These are phyloP conservation scores for Clarireedia monteithiana DNA, from an alignment of 2,329 filamentous ascomycete genomes.

Conservation along the genomic window DNA sequence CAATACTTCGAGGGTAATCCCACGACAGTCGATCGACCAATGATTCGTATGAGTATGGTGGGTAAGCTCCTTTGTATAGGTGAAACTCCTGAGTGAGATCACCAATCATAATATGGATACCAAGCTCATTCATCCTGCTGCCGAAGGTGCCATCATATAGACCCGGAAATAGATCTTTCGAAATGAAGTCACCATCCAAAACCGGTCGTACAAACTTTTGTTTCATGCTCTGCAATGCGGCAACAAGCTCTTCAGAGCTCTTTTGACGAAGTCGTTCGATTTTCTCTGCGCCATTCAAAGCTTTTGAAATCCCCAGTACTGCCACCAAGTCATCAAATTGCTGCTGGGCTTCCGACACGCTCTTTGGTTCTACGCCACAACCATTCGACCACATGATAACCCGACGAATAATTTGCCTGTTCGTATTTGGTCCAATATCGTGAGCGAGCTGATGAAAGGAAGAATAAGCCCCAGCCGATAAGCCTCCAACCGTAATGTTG, in stretches of 20 bases:
- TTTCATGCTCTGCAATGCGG: conserved; percentile 9
- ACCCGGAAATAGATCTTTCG: conserved; percentile 9
- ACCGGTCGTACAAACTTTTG: conserved; percentile 16
- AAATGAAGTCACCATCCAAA: conserved; percentile 13
- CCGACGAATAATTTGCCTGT: conserved; percentile 12
- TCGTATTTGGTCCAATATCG: conserved; percentile 12
- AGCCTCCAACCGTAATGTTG: conserved; percentile 41
- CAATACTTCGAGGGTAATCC: conserved; percentile 16
- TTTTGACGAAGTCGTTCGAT: conserved; percentile 7
- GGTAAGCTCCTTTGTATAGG: conserved; percentile 13
- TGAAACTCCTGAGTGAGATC: conserved; percentile 17
- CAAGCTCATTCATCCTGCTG: conserved; percentile 10
- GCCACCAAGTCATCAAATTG: conserved; percentile 14
- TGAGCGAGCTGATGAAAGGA: conserved; percentile 19
- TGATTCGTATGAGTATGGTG: conserved; percentile 10
- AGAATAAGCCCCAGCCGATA: conserved; percentile 29
- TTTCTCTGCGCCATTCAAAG: conserved; percentile 3
- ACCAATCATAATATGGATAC: conserved; percentile 14
- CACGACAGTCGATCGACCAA: conserved; percentile 14
- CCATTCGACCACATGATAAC: conserved; percentile 32
- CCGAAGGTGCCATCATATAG: conserved; percentile 13
- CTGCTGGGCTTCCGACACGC: conserved; percentile 16
- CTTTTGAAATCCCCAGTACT: conserved; percentile 8
- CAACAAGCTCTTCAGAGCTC: conserved; percentile 7
- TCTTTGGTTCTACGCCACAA: conserved; percentile 37